A percentile compares a stretch with the other conserved stretches of the same genome.
Evolutionary conservation across 2,329 filamentous ascomycete species (phyloP).

Genomic region (Ilyonectria destructans): DNA sequence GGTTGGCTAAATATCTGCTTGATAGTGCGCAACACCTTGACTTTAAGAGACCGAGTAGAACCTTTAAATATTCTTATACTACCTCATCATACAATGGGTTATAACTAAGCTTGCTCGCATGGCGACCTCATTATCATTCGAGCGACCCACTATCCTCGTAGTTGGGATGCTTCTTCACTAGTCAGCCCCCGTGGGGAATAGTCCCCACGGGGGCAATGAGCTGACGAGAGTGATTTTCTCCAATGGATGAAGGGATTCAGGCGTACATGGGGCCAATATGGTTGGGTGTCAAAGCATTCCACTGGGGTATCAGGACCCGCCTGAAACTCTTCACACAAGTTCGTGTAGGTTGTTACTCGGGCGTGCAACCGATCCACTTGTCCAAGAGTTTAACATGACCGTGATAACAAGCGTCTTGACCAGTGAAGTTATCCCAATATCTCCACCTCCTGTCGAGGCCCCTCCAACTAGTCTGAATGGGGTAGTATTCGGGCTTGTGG

Average conservation of each 20-base stretch:
- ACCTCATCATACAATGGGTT: background rate
- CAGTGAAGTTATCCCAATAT: background rate
- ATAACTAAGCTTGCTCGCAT: background rate
- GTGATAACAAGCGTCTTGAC: background rate
- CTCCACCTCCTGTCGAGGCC: background rate
- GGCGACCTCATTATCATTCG: background rate
- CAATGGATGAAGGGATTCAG: background rate
- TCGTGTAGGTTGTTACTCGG: background rate
- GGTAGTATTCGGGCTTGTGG: background rate
- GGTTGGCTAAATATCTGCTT: background rate
- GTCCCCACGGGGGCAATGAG: background rate
- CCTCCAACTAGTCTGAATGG: background rate
- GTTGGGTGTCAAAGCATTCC: background rate
- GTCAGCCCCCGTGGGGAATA: background rate
- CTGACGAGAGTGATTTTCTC: background rate
- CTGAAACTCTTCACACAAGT: background rate
- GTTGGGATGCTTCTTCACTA: background rate
- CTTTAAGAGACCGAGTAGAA: background rate
- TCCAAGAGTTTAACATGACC: background rate
- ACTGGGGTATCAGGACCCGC: background rate
- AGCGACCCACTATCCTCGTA: background rate
- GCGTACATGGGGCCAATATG: background rate
- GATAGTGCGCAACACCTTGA: background rate
- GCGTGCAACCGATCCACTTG: background rate
- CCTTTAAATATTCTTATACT: background rate